Evolutionary conservation across 805 yeast species (phyloP).

Genomic region (Jamesozyma gamospora): DNA sequence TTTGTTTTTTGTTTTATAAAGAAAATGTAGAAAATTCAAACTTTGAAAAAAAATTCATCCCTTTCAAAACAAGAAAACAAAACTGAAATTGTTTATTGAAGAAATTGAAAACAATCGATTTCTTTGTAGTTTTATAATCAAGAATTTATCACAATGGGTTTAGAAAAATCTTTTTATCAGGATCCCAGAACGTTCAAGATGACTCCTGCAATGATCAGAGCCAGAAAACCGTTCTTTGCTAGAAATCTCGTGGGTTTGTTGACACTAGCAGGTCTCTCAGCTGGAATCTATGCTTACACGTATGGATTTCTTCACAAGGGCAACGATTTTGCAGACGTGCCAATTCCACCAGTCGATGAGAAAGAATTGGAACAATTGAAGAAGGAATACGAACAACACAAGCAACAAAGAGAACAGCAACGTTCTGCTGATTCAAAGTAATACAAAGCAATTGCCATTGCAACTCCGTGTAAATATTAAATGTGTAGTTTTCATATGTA

Average conservation of each 20-base stretch:
- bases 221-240: slow-evolving; percentile 78
- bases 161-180: slow-evolving; percentile 38
- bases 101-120: no score
- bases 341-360: slow-evolving; percentile 84
- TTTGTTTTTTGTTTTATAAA: no score
- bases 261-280: slow-evolving; percentile 51
- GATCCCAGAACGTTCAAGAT: slow-evolving; percentile 69
- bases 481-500: no score
- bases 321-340: slow-evolving; percentile 76
- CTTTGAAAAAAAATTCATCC: no score
- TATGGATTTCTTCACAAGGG: slow-evolving; percentile 59
- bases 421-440: no score
- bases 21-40: no score
- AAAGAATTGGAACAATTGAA: slow-evolving; percentile 63
- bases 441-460: neutral
- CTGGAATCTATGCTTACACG: slow-evolving; percentile 57
- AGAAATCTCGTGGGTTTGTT: slow-evolving; percentile 58
- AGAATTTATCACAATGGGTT: slow-evolving; percentile 10
- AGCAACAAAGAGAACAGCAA: neutral
- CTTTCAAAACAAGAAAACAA: no score
- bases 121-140: no score
- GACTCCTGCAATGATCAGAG: slow-evolving; percentile 90
- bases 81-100: no score
- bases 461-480: neutral
- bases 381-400: slow-evolving; percentile 51